Base-by-base conservation (phyloP, 2,329 filamentous ascomycete genomes). In the Alternaria viburni region DNA sequence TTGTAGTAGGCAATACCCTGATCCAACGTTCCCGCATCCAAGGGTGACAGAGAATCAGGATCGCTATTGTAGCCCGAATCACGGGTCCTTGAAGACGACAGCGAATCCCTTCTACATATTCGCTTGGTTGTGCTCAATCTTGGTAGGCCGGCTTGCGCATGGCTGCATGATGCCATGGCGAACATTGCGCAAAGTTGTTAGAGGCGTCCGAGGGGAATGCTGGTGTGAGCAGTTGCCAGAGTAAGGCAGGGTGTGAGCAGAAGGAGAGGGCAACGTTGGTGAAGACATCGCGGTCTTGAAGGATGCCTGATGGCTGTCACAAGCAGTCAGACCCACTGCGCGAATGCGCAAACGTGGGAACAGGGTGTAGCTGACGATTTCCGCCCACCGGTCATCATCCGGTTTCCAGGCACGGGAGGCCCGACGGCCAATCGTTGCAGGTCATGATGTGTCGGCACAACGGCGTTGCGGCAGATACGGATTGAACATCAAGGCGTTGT, bases 51-150 rank as follows among this genome's bases (percentile, higher is more conserved):
- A 45, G 71, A 69, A 26, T 77, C 74, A 8, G 67, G 66, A 28
- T 77, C 72, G 59, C 74, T 76, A 43, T 67, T 74, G 59, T 77
- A 77, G 7, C 74, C 74, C n/a, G 74, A 77, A 52, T 77, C 74
- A 9, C 68, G 61, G 9, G 74, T 76, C 47, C 67, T 69, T 6
- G 69, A 71, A 4, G 73, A 76, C 11, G 69, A 73, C 23, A 76
- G 54, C 32, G 70, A 74, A 54, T 76, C 74, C 56, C 74, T 65
- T 46, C 74, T 67, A 41, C 57, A 47, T 32, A 54, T 25, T 28
- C 69, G 65, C 23, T 72, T 69, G 23, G 60, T 54, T 6, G 54
- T 73, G 41, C 55, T 66, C 36, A 73, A 60, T 61, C 64, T 69
- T 5, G 70, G 71, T 57, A 77, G 55, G 43, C 61, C 49, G 2